Base-by-base conservation (phyloP, 1,139 yeast genomes). In the Candida labiduridarum region DNA sequence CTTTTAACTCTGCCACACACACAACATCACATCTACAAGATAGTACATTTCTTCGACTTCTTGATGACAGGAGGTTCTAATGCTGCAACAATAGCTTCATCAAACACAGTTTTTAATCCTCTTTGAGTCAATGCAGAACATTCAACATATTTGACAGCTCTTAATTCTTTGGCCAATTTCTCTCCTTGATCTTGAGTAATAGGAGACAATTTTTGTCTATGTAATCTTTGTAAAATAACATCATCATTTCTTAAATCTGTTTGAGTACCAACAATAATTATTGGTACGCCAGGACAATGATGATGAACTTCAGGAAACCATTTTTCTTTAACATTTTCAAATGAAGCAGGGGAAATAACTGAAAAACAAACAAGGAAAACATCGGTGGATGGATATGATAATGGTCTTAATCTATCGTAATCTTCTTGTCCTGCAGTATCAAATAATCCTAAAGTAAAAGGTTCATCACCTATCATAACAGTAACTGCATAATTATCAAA, bases 381-480 rank as follows among this genome's bases (percentile, higher is more conserved):
- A 61, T 90, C 96, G 0, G 97, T 90, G 63, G 91, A 96, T 1
- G 97, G 97, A 64, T 91, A 91, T 16, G 96, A 87, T 56, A 91
- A 75, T 4, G 97, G 97, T 69, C 97, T 80, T 64, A 91, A 78
- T 56, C 97, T 78, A 67, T 91, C 97, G 68, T 91, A 91, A 67
- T 91, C 97, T 63, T 89, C 88, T 69, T 91, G 97, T 29, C 97
- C 97, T 8, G 97, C 97, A n/a, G 97, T 91, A 79, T 91, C 97
- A 96, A 97, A 91, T 48, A 91, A 78, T 22, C 96, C 96, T 47
- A 91, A 76, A 62, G 88, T 88, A 59, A 89, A 85, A 49, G 87
- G 87, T 61, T 85, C 90, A 41, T 88, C 88, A 61, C 87, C 94
- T 38, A 86, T 87, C 81, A 89, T 83, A 34, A 91, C 92, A 45